Conservation (phyloP, 352 stramenopile species). For the Globisporangium irregulare region DNA sequence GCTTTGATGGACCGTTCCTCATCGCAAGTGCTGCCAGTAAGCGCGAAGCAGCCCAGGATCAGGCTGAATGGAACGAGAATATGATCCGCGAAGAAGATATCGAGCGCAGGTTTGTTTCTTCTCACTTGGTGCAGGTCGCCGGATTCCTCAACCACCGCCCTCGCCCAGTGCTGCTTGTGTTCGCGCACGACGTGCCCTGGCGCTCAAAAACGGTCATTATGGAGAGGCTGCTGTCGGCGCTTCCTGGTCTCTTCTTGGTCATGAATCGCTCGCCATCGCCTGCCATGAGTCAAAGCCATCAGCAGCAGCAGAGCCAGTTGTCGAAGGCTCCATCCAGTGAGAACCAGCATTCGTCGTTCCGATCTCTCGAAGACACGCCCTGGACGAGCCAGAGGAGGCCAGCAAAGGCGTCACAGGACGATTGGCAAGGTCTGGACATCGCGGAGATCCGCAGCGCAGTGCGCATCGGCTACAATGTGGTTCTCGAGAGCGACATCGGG, state of each 20-base stretch:
- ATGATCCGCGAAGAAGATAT: conserved; percentile 26
- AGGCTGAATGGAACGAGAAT: conserved; percentile 31
- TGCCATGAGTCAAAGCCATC: not conserved
- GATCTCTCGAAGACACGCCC: conserved; percentile 1
- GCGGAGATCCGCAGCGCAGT: conserved; percentile 35
- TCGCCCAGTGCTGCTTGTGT: conserved; percentile 62
- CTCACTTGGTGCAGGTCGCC: conserved; percentile 33
- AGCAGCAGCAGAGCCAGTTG: not conserved
- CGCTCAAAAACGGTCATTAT: conserved; percentile 36
- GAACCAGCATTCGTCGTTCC: conserved; percentile 13
- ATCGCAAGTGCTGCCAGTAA: conserved; percentile 32
- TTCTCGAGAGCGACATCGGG: conserved; percentile 76
- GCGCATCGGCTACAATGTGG: conserved; percentile 50
- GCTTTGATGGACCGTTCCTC: conserved; percentile 27
- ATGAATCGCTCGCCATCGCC: conserved; percentile 40
- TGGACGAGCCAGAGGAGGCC: not conserved
- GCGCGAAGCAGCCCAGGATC: conserved; percentile 38
- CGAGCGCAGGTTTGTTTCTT: conserved; percentile 62
- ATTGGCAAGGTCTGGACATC: conserved; percentile 29
- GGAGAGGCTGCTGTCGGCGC: conserved; percentile 30
- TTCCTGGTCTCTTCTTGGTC: conserved; percentile 74
- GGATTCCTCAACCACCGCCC: conserved; percentile 33
- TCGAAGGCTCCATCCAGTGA: conserved; percentile 2
- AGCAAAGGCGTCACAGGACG: not conserved
- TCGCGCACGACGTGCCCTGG: conserved; percentile 64